These are phyloP conservation scores for Coniferiporia sulphurascens DNA, from an alignment of 1,284 basidiomycete genomes.

Conservation along the genomic window DNA sequence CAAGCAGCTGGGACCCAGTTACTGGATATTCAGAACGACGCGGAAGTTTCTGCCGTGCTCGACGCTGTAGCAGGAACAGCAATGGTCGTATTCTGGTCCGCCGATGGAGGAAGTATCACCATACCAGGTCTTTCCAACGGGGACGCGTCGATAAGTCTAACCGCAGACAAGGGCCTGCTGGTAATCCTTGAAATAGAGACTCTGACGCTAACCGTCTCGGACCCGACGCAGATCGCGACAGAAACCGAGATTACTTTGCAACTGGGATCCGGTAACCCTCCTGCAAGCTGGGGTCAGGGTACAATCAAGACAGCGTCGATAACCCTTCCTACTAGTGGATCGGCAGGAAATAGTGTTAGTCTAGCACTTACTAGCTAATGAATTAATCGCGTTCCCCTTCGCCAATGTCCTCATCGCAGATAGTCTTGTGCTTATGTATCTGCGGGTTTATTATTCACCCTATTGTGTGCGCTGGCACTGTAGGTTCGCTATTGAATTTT, in stretches of 20 bases:
- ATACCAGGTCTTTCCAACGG: conserved; percentile 18
- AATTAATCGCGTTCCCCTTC: background rate
- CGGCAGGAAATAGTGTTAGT: conserved; percentile 41
- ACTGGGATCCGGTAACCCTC: conserved; percentile 25
- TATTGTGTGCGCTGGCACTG: background rate
- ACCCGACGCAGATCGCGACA: conserved; percentile 43
- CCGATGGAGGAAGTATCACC: conserved; percentile 27
- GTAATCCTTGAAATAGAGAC: conserved; percentile 40
- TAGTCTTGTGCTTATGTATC: too few species aligned
- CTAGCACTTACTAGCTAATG: background rate
- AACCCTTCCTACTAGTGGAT: conserved; percentile 28
- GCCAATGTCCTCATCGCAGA: background rate
- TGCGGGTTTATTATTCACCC: background rate
- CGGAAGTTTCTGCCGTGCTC: conserved; percentile 36
- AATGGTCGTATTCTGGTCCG: conserved; percentile 45
- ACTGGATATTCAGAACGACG: conserved; percentile 40
- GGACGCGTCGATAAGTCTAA: conserved; percentile 34
- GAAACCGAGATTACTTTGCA: conserved; percentile 25
- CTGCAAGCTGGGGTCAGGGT: conserved; percentile 27
- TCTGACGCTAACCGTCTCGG: conserved; percentile 47
- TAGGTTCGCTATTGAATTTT: conserved; percentile 1
- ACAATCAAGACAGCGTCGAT: conserved; percentile 29
- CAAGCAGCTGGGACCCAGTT: conserved; percentile 26
- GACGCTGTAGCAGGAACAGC: conserved; percentile 33
- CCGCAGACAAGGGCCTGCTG: conserved; percentile 36